Conservation (phyloP, 305 asterid species). For the Fraxinus ornus region DNA sequence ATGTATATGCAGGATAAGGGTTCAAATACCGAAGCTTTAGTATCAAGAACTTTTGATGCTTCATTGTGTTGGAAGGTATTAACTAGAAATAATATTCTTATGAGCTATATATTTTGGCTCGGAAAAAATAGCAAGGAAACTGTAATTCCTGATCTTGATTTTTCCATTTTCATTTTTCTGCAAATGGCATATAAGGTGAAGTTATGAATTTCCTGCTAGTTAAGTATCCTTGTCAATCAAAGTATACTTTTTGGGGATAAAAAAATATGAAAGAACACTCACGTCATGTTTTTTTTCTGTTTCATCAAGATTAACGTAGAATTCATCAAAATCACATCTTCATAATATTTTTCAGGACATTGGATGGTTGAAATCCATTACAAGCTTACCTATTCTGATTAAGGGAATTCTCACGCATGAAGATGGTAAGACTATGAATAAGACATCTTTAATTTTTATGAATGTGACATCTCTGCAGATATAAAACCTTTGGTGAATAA, state of each 20-base stretch:
- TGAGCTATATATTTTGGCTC: neutral
- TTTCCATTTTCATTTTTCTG: neutral
- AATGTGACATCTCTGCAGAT: neutral
- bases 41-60: conserved; percentile 40
- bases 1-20: conserved; percentile 46
- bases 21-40: conserved; percentile 54
- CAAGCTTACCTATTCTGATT: conserved; percentile 59
- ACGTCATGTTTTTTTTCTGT: neutral
- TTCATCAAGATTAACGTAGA: neutral
- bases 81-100: neutral
- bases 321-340: neutral
- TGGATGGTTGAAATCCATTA: conserved; percentile 61
- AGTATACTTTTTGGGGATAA: neutral
- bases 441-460: neutral
- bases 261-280: neutral
- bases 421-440: conserved; percentile 43
- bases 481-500: neutral
- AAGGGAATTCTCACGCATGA: conserved; percentile 66
- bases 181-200: neutral
- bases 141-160: neutral
- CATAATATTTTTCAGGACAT: conserved; percentile 47
- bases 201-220: neutral
- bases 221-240: neutral
- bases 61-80: conserved; percentile 65
- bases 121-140: neutral